Evolutionary conservation across 2,329 filamentous ascomycete species (phyloP), one percentile per base, ranked within the genome.

Genomic region (Bipolaris cookei): DNA sequence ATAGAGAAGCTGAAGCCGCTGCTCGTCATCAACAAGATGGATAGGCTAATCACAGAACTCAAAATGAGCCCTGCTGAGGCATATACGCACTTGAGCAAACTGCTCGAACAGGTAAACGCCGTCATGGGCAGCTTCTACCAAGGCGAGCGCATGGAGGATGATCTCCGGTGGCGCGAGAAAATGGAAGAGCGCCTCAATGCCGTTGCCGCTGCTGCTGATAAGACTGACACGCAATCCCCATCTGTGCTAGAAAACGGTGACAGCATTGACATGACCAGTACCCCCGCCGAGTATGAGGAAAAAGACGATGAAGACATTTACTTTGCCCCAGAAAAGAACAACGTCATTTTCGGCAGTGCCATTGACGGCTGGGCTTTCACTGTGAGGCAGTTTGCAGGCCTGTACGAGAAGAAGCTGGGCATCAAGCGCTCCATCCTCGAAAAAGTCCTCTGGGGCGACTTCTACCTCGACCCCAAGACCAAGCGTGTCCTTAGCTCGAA

Each of bases 331-430:
- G 95, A 99, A 73, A 96, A 94, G 78, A 97, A 97, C 77, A 99
- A 99, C 72, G 95, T 99, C 76, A 98, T 99, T 63, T 99, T 99
- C 76, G 92, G 92, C 80, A 98, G 94, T 74, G 95, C 95, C 58
- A 90, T 97, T 54, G 95, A 99, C 73, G 95, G 95, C n/a, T 99
- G 95, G 95, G 95, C 95, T 2, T 99, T 99, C 70, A 99, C 95
- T 0, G 89, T 97, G 47, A 87, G 92, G 48, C 95, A 99, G 70
- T 99, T 99, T 74, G 93, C 95, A 16, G 86, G 86, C 35, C 81
- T 98, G 25, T 99, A 98, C 72, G 94, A 98, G 78, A 96, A 93
- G 81, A 99, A 99, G 76, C 84, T 99, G 6, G 94, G 95, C 13
- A 96, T 98, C 77, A 98, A 97, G 78, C 86, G 93, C 44, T 87